These are phyloP conservation scores for Pseudomassariella vexata DNA, from an alignment of 2,329 filamentous ascomycete genomes.

Conservation along the genomic window DNA sequence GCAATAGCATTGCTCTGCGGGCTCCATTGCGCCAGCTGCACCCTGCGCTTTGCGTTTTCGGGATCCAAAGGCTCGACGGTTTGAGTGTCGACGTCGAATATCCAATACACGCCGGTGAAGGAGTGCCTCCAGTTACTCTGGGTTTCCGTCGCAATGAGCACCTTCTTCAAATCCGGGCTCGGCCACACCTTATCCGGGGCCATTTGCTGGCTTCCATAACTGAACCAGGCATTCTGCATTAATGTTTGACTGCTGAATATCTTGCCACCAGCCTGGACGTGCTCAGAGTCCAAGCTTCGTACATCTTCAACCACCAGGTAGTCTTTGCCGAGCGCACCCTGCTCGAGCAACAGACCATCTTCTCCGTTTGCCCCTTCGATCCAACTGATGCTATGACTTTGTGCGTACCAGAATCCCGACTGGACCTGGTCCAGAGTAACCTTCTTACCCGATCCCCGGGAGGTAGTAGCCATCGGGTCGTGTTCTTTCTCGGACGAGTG, in stretches of 20 bases:
- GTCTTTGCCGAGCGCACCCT: slow-evolving; percentile 56
- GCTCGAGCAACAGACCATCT: slow-evolving; percentile 81
- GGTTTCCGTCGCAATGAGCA: slow-evolving; percentile 70
- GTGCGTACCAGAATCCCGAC: slow-evolving; percentile 58
- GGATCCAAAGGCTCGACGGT: slow-evolving; percentile 72
- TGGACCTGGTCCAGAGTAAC: slow-evolving; percentile 69
- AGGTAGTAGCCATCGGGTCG: slow-evolving; percentile 59
- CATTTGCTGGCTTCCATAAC: slow-evolving; percentile 49
- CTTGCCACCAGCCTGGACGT: slow-evolving; percentile 28
- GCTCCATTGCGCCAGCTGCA: slow-evolving; percentile 88
- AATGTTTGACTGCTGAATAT: slow-evolving; percentile 57
- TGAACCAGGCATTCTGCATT: slow-evolving; percentile 65
- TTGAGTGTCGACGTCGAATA: slow-evolving; percentile 84
- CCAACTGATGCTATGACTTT: slow-evolving; percentile 66
- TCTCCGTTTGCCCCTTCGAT: slow-evolving; percentile 67
- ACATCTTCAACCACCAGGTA: slow-evolving; percentile 88
- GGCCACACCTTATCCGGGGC: slow-evolving; percentile 62
- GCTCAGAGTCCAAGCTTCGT: slow-evolving; percentile 43
- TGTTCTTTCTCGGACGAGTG: slow-evolving; percentile 58
- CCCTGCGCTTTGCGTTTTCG: slow-evolving; percentile 51
- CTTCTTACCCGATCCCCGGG: slow-evolving; percentile 61
- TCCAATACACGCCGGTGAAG: slow-evolving; percentile 79
- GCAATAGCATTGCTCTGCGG: slow-evolving; percentile 79
- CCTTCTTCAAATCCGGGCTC: slow-evolving; percentile 78
- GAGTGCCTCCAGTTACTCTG: slow-evolving; percentile 87